Percentiles rank a stretch among this genome's conserved stretches.
Conservation (phyloP, 2,329 filamentous ascomycete genomes). For the Samsoniella hepiali region DNA sequence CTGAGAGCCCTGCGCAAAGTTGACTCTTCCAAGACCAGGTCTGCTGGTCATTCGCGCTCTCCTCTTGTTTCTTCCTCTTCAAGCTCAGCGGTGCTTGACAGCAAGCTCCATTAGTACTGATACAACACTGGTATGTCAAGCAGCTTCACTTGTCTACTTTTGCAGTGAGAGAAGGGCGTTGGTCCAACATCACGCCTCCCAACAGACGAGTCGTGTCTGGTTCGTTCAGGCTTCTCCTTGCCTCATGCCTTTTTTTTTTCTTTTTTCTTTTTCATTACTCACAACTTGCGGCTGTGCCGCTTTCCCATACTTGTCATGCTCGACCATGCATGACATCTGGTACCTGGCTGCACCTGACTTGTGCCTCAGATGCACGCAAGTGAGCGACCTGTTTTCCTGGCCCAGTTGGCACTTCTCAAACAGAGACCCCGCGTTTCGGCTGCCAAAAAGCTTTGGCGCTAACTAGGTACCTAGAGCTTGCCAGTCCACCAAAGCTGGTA, state of each 20-base stretch:
- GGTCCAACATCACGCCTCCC: background rate
- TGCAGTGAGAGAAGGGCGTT: background rate
- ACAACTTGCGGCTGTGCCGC: background rate
- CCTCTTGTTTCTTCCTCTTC: background rate
- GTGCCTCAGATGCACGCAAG: background rate
- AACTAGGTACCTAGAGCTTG: background rate
- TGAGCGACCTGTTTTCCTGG: background rate
- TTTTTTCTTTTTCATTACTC: background rate
- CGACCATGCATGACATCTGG: background rate
- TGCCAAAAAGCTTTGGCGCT: background rate
- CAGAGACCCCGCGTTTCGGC: constrained; percentile 10
- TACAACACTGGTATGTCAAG: background rate
- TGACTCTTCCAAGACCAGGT: background rate
- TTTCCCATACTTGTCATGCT: background rate
- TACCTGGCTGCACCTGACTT: background rate
- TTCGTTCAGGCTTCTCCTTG: background rate
- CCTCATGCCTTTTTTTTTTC: background rate
- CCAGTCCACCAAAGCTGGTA: background rate
- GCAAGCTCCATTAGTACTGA: background rate
- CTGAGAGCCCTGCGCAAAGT: background rate
- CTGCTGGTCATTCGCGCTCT: background rate
- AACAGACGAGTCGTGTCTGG: background rate
- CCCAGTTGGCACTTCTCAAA: background rate
- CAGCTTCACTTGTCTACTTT: background rate
- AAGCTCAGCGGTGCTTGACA: background rate